Evolutionary conservation across 1,284 basidiomycete genomes (phyloP).

Genomic region (Cryptococcus sp.): DNA sequence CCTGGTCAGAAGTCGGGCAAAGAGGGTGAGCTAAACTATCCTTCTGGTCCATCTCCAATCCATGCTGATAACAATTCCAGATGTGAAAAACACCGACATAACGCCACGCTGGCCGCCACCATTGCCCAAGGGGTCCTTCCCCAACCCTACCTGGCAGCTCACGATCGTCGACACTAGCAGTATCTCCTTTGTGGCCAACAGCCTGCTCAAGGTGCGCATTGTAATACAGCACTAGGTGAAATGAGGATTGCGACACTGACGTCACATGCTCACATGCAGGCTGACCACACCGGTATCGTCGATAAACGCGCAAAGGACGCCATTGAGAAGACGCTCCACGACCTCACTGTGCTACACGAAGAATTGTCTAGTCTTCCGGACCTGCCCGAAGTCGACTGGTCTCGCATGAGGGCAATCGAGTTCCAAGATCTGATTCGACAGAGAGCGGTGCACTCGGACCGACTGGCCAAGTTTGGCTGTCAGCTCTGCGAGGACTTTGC

Average conservation of each 20-base stretch:
- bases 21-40: constrained; percentile 56
- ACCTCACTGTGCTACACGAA: constrained; percentile 59
- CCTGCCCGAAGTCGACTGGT: constrained; percentile 82
- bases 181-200: constrained; percentile 73
- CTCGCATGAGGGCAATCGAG: constrained; percentile 77
- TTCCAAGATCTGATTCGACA: constrained; percentile 81
- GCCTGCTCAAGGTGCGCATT: constrained; percentile 67
- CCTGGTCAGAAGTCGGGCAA: constrained; percentile 62
- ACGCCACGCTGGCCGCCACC: constrained; percentile 74
- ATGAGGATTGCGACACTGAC: constrained; percentile 11
- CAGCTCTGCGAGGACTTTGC: constrained; percentile 66
- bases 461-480: constrained; percentile 59
- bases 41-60: background rate
- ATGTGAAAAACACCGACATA: constrained; percentile 62
- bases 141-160: constrained; percentile 70
- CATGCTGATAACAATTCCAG: constrained; percentile 51
- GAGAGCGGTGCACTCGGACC: constrained; percentile 61
- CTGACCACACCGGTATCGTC: constrained; percentile 60
- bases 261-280: constrained; percentile 55
- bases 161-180: constrained; percentile 69
- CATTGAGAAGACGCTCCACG: constrained; percentile 31
- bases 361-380: constrained; percentile 57
- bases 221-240: background rate
- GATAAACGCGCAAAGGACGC: constrained; percentile 64
- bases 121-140: constrained; percentile 58